phyloP scores from a whole-genome alignment of 768 basidiomycete genomes.

The Kwoniella heveanensis region DNA sequence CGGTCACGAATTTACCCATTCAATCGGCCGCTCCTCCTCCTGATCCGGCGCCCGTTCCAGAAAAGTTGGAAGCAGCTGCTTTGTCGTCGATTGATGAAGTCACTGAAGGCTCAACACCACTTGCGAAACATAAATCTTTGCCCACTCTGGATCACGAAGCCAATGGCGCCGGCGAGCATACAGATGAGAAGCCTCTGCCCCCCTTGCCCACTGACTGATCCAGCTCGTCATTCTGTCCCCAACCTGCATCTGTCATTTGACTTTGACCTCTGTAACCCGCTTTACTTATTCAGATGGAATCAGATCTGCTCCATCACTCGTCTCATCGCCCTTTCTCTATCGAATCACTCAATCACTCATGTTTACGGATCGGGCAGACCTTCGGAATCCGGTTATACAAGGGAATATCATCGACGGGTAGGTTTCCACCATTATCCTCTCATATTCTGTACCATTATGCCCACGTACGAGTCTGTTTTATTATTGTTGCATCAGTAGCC shows the following conservation, averaged over 20 bases:
- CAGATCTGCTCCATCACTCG: neutral
- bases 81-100: slow-evolving; percentile 16
- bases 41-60: slow-evolving; percentile 9
- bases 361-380: no score
- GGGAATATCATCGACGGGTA: neutral
- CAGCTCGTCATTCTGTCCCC: neutral
- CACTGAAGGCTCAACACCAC: slow-evolving; percentile 3
- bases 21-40: neutral
- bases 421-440: neutral
- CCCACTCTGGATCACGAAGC: neutral
- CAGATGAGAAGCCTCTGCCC: slow-evolving; percentile 18
- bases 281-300: neutral
- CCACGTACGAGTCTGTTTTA: neutral
- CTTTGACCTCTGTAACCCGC: neutral
- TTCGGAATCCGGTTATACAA: neutral
- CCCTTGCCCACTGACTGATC: slow-evolving; percentile 11
- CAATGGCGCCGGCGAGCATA: neutral
- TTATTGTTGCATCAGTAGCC: slow-evolving; percentile 30
- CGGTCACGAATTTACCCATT: neutral
- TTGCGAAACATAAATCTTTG: slow-evolving; percentile 5
- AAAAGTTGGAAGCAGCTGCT: slow-evolving; percentile 3
- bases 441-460: neutral
- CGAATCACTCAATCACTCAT: no score
- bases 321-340: neutral
- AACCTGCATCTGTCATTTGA: neutral